These are phyloP conservation scores for Globisporangium echinulatum DNA, from an alignment of 352 stramenopile genomes.

Conservation along the genomic window DNA sequence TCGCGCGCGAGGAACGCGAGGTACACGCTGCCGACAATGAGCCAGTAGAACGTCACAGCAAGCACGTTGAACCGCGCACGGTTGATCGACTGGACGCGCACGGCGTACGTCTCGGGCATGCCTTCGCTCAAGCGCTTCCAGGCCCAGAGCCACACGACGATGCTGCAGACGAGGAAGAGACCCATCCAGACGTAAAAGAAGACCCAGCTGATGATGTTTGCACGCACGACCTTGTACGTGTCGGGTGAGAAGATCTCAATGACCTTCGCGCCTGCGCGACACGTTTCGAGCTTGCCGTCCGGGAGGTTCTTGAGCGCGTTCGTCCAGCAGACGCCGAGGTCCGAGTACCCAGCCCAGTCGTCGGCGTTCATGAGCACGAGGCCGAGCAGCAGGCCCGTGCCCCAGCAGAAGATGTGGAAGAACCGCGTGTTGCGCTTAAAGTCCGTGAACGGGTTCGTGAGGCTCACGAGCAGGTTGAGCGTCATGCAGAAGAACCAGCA, in stretches of 20 bases:
- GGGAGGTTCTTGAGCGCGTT: constrained; percentile 70
- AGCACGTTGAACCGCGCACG: constrained; percentile 84
- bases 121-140: constrained; percentile 83
- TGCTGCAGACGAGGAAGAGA: constrained; percentile 74
- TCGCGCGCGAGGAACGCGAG: constrained; percentile 60
- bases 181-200: constrained; percentile 89
- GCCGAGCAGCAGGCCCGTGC: constrained; percentile 46
- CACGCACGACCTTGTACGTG: constrained; percentile 69
- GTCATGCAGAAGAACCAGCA: constrained; percentile 90
- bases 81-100: constrained; percentile 84
- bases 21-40: constrained; percentile 75
- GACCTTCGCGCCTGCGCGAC: constrained; percentile 24
- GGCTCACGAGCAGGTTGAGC: constrained; percentile 77
- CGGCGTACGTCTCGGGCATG: constrained; percentile 83
- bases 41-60: constrained; percentile 85
- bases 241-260: constrained; percentile 58
- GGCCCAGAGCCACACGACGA: constrained; percentile 80
- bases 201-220: constrained; percentile 82
- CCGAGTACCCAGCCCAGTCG: constrained; percentile 82
- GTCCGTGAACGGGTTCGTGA: constrained; percentile 89
- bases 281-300: constrained; percentile 24
- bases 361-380: constrained; percentile 63
- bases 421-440: constrained; percentile 82
- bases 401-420: constrained; percentile 86
- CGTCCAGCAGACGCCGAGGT: constrained; percentile 83